Evolutionary conservation across 2,329 filamentous ascomycete genomes (phyloP).

Genomic region (Malbranchea cinnamomea): DNA sequence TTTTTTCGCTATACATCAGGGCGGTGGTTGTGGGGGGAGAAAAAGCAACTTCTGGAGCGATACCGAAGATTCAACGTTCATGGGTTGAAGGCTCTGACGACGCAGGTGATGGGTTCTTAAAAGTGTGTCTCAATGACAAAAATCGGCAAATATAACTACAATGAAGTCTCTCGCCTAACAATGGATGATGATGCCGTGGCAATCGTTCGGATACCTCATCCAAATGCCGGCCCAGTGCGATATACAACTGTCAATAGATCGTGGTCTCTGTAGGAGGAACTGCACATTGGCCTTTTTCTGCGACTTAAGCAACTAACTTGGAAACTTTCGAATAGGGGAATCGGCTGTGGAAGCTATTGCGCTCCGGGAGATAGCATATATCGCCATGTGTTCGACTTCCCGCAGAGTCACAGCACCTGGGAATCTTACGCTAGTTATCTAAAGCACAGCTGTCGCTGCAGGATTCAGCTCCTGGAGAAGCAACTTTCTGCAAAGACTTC

Average conservation of each 20-base stretch:
- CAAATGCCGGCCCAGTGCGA: conserved; percentile 6
- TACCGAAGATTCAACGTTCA: conserved; percentile 19
- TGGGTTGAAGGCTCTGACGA: conserved; percentile 18
- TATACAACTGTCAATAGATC: conserved; percentile 7
- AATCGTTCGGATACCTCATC: conserved; percentile 10
- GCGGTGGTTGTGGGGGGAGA: conserved; percentile 20
- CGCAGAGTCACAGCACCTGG: no score
- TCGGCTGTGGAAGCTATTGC: no score
- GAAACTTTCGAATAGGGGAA: no score
- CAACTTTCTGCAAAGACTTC: no score
- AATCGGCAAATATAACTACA: conserved; percentile 23
- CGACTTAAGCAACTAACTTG: no score
- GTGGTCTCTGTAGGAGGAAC: background rate
- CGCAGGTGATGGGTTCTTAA: conserved; percentile 13
- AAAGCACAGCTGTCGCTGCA: no score
- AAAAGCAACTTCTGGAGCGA: conserved; percentile 15
- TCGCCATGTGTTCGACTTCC: no score
- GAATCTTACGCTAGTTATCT: no score
- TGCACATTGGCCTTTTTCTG: conserved; percentile 15
- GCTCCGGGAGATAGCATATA: no score
- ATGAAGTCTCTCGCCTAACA: conserved; percentile 20
- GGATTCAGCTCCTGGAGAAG: no score
- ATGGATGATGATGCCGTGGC: conserved; percentile 14
- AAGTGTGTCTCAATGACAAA: conserved; percentile 23
- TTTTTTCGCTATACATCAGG: conserved; percentile 17